Conservation (phyloP, 148 eudicot genomes). For the Salicornia ramosissima region DNA sequence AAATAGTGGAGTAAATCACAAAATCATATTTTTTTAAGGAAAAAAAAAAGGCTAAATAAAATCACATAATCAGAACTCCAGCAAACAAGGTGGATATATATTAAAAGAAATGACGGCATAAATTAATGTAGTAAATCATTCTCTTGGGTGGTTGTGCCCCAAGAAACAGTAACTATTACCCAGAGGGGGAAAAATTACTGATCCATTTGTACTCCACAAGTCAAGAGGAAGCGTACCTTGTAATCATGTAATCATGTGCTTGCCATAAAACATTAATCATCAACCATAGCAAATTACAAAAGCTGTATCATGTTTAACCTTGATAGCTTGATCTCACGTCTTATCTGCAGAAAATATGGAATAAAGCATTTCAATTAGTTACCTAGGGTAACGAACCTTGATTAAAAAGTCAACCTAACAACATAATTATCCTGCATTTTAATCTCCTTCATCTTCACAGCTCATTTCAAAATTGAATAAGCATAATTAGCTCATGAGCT, state of each 20-base stretch:
- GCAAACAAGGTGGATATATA: conserved; percentile 7
- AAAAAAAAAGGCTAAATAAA: conserved; percentile 1
- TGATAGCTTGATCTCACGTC: conserved; percentile 17
- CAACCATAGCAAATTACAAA: background rate
- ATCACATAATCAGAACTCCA: conserved; percentile 6
- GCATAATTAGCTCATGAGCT: no score
- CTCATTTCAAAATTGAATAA: conserved; percentile 2
- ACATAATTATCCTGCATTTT: conserved; percentile 13
- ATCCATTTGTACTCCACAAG: conserved; percentile 16
- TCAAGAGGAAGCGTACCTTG: conserved; percentile 26
- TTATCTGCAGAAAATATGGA: conserved; percentile 5
- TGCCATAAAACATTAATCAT: conserved; percentile 13
- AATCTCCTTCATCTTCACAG: background rate
- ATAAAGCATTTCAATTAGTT: conserved; percentile 15
- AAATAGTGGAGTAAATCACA: no score
- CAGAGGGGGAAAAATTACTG: background rate
- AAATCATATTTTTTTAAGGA: background rate
- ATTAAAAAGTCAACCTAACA: conserved; percentile 20
- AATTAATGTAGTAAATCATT: conserved; percentile 17
- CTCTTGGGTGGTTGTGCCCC: conserved; percentile 7
- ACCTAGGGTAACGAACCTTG: conserved; percentile 2
- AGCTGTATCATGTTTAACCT: conserved; percentile 7
- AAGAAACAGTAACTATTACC: background rate
- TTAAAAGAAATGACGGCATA: conserved; percentile 11
- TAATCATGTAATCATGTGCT: conserved; percentile 26